Base-by-base conservation (phyloP, 2,329 filamentous ascomycete genomes). In the Colletotrichum tanaceti region DNA sequence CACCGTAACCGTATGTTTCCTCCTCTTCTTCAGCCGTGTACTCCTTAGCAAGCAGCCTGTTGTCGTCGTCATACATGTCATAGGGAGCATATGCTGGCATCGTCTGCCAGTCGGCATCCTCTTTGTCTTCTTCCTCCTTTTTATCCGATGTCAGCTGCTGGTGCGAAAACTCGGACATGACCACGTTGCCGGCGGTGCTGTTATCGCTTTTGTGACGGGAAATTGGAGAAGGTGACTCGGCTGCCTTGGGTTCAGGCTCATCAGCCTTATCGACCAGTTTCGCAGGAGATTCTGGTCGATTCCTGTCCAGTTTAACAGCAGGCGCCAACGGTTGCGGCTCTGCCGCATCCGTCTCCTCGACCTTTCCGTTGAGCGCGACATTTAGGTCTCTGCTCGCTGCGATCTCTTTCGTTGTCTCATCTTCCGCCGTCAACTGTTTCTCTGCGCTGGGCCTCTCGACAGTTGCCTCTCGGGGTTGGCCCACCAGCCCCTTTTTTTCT, bases 61-160 rank as follows among this genome's bases (percentile, higher is more conserved):
- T 92, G 77, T 97, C 91, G 75, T 99, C 96, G 77, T 99, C 93
- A 79, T 98, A 99, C 73, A 97, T 92, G 79, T 98, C 95, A 77
- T 96, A 97, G 44, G 91, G 91, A 9, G 94, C 96, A 75, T 94
- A 93, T 1, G 96, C 90, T 1, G 95, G 96, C 96, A 99, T 99
- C 3, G 89, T 87, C 81, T 98, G 93, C 96, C 96, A 99, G 59
- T 86, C 89, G 1, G 82, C 90, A n/a, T 91, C 91, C 6, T 89
- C 89, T 13, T 78, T 74, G 3, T 87, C 83, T 2, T 86, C 79
- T 14, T 84, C 81, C 53, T 86, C 82, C 14, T 85, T 80, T 14
- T 87, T 82, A 71, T 88, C 84, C 18, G 86, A 81, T 11, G 89
- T 86, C 57, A 94, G 81, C 72, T 91, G 89, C 79, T 98, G 94